Evolutionary conservation across 805 yeast genomes (phyloP).

Genomic region (Nakazawaea siamensis): DNA sequence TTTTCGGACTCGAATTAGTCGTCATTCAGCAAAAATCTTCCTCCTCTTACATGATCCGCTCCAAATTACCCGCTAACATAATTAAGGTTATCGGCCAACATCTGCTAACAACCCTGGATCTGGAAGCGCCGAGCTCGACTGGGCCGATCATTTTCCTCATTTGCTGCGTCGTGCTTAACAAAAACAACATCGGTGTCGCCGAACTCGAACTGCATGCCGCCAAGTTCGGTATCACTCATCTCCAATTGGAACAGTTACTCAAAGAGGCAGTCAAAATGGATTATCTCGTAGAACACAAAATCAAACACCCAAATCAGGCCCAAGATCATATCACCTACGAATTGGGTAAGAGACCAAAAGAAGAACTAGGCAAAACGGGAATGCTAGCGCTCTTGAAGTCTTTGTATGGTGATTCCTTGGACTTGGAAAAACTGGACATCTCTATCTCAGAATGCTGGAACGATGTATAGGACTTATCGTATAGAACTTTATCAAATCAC

Average conservation of each 20-base stretch:
- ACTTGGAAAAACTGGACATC: constrained; percentile 15
- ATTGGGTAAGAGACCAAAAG: constrained; percentile 21
- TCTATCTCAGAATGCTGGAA: constrained; percentile 1
- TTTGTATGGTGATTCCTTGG: constrained; percentile 19
- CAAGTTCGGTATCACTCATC: constrained; percentile 14
- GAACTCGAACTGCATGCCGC: constrained; percentile 22
- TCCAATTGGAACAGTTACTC: constrained; percentile 2
- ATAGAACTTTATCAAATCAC: too few relatives aligned
- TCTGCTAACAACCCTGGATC: too few relatives aligned
- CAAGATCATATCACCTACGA: constrained; percentile 12
- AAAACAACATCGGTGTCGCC: constrained; percentile 18
- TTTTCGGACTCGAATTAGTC: too few relatives aligned
- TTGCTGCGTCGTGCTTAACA: constrained; percentile 18
- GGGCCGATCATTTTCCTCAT: constrained; percentile 21
- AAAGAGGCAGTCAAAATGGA: constrained; percentile 5
- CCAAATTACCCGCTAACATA: too few relatives aligned
- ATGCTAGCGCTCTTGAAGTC: constrained; percentile 18
- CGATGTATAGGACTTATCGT: constrained; percentile 4
- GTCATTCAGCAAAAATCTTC: too few relatives aligned
- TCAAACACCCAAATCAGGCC: not conserved
- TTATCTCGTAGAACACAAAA: constrained; percentile 2
- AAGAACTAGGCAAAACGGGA: constrained; percentile 18
- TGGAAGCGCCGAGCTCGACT: constrained; percentile 12
- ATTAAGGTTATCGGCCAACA: too few relatives aligned
- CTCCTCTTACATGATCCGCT: too few relatives aligned